Evolutionary conservation across 306 rosid species (phyloP).

Genomic region (Ormosia emarginata): DNA sequence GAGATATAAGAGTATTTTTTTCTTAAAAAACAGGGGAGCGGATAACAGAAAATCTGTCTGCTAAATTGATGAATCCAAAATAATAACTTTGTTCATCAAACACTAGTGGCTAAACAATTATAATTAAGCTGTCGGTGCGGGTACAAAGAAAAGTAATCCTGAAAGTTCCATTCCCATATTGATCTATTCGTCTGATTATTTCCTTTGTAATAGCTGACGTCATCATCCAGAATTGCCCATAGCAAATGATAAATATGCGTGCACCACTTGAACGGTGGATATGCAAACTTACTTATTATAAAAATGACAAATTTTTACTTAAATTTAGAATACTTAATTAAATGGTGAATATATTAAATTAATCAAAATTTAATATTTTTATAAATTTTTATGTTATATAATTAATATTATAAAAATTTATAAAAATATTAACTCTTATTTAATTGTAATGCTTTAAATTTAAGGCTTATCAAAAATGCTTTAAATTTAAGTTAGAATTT

Average conservation of each 20-base stretch:
- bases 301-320: too few relatives aligned
- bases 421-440: too few relatives aligned
- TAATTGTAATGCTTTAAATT: too few relatives aligned
- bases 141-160: background rate
- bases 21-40: background rate
- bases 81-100: background rate
- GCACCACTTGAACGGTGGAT: slow-evolving; percentile 50
- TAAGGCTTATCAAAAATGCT: too few relatives aligned
- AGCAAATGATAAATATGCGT: slow-evolving; percentile 36
- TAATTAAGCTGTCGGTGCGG: background rate
- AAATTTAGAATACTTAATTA: too few relatives aligned
- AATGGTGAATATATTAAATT: too few relatives aligned
- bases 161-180: slow-evolving; percentile 41
- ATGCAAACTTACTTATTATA: slow-evolving; percentile 32
- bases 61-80: background rate
- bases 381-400: too few relatives aligned
- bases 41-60: background rate
- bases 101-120: background rate
- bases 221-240: slow-evolving; percentile 36
- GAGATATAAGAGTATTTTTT: too few relatives aligned
- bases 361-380: too few relatives aligned
- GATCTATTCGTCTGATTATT: slow-evolving; percentile 28
- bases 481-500: too few relatives aligned
- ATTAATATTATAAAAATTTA: too few relatives aligned
- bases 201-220: slow-evolving; percentile 34